Evolutionary conservation across 225 moss, liverwort and hornwort genomes (phyloP), one percentile per base, ranked within the genome.

Genomic region (Bryum argenteum): DNA sequence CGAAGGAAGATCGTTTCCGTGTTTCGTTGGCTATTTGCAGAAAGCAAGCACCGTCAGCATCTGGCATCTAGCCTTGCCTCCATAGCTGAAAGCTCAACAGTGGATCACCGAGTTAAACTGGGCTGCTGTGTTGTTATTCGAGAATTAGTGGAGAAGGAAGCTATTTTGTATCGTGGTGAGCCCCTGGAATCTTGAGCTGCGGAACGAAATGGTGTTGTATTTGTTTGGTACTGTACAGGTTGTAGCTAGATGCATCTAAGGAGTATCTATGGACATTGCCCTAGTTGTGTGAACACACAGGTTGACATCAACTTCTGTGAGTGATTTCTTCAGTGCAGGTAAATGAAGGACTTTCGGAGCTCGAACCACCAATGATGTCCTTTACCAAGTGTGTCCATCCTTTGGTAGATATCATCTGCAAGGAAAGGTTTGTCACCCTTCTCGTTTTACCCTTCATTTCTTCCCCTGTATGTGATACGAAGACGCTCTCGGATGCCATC

Each of bases 41-140:
- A 57, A 52, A 81, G 72, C n/a, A 83, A 85, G 19, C 54, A 84
- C 59, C 63, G 78, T 57, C 66, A 72, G 66, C 71, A 65, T 45
- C 44, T 89, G 71, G 89, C 88, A 43, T 81, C 60, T 24, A 84
- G 82, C 67, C 72, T 92, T 61, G 76, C 79, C 43, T 65, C 69
- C 12, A 73, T 94, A 43, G 74, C 77, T 67, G 74, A 68, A 54
- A 77, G 63, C 52, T 65, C 63, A 9, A 80, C 82, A 78, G 70
- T 54, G 68, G 83, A 86, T 64, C 89, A 91, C 75, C 86, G 92
- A 67, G 85, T 94, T 56, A 86, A 84, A 81, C 71, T 98, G 51
- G 94, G 98, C 45, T 92, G 94, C 91, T 94, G 98, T 80, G 61
- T 98, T 58, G 85, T 94, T 55, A 78, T 94, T 63, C 92, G 94